Evolutionary conservation across 2,329 filamentous ascomycete species (phyloP), one percentile per base, ranked within the genome.

Genomic region (Pseudogymnoascus sp.): DNA sequence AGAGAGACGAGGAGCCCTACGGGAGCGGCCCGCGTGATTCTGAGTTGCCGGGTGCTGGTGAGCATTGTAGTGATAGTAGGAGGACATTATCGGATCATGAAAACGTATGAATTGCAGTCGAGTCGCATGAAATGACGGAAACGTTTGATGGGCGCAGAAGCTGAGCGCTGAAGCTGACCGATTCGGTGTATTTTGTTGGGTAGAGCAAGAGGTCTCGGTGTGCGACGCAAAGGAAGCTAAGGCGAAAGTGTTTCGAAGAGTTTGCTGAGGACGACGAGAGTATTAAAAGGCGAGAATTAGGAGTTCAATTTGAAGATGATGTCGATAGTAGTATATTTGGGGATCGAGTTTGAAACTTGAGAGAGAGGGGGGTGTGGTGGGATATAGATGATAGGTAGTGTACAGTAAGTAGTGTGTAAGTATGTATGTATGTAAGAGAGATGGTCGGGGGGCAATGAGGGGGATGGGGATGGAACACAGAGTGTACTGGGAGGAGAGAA

Each of bases 1-100:
- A 45, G 89, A 88, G 71, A 95, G 82, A 72, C 93, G 86, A 66
- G 92, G 90, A 48, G 89, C 90, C 74, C 93, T 86, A 73, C 93
- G 89, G 76, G 90, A 93, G 73, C 93, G 91, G 72, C 90, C 89
- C 73, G 86, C 88, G 77, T 95, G 90, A 64, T 80, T 77, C 67
- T 80, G 77, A 60, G 86, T 80, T 66, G 83, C 82, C 67, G 80
- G 79, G 69, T 85, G 82, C 51, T 60, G 51, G 75, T 86, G 84
- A 68, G 81, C 76, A 75, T 81, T 81, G 78, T 81, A 86, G 73
- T 84, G 81, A 74, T 86, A 87, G 77, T 86, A 88, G 74, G 82
- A 79, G 78, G 85, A 84, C 85, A 88, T 87, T 77, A 76, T 81
- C 66, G 69, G 66, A 61, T 69, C 72, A 72, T 74, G 61, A 62